Base-by-base conservation (phyloP, 768 basidiomycete species). In the Mycena chlorophos region DNA sequence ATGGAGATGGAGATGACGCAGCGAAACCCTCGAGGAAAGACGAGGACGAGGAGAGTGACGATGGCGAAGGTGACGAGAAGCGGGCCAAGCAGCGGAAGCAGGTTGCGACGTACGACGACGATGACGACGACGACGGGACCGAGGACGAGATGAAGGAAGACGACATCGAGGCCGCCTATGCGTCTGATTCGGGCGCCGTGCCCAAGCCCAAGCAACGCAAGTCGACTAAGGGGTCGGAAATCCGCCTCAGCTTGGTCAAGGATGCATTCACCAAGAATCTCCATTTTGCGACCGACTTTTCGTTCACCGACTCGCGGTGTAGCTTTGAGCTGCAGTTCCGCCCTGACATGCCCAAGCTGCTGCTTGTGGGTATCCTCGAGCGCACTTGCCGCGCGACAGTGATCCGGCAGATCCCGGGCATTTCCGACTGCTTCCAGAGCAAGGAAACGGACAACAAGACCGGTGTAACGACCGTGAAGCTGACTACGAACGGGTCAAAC, bases 301-400 rank as follows among this genome's bases (percentile, higher is more conserved):
- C 73, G 49, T 95, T 92, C 72, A 79, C 81, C 49, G 76, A 79
- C 46, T 74, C 75, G 4, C 76, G 78, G 38, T 94, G 91, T 67
- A 84, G 80, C 42, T 90, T 98, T 68, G 83, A 87, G 55, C 81
- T 99, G 16, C 57, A 98, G 94, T 95, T 98, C 75, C 76, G 82
- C 12, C 82, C 89, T 40, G 85, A 91, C 64, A 87, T 94, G 68
- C 94, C 94, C 12, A 98, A 98, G 71, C 79, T 99, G 29, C 78
- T 99, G 20, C 80, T 99, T 39, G 93, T 98, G 46, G 96, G 94
- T 45, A 85, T 99, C 58, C 81, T 98, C 54, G 97, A 98, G 69
- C 81, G 87, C 51, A 84, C 87, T 12, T 98, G 95, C 71, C 78
- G 86, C 42, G 84, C 83, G 50, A 89, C 93, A 2, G 78, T 98